Evolutionary conservation across 495 filamentous ascomycete species (phyloP), one percentile per base, ranked within the genome.

Genomic region (Bacidia rubella): DNA sequence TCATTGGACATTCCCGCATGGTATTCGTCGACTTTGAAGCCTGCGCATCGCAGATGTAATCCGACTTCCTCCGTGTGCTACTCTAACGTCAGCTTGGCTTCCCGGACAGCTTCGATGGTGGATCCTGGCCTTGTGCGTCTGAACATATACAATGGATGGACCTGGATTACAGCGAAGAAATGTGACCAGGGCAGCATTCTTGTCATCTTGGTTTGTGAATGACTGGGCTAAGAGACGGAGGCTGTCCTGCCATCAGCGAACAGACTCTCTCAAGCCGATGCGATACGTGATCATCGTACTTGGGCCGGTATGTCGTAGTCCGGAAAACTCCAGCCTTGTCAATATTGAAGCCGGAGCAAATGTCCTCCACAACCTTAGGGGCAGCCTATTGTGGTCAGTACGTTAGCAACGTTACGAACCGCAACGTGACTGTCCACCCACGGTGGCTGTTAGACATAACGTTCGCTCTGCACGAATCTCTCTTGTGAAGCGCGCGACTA

Each of bases 391-490:
- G 2, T 15, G 1, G 3, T 57, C 19, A 54, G 21, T 0, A 26
- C 2, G 1, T n/a, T 21, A 12, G 2, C 17, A 2, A 52, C 21
- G 15, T 19, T 10, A 44, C 10, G 12, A 11, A 4, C 10, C 1
- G 3, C 22, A 39, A 4, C 3, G 29, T 11, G 15, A 32, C 15
- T 35, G 29, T 35, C 20, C 10, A 55, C 61, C 5, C 21, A 66
- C 64, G 2, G 78, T 81, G 2, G 78, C 77, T 1, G 76, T 79
- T 22, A 78, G 61, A 56, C 76, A 79, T 35, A 80, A 56, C 23
- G 80, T 74, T 21, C 76, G 63, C 57, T 81, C 77, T 0, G 77
- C 78, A 21, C 70, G 54, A 45, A 77, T 67, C 57, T 81, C 79
- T 12, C 68, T 66, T 9, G 66, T 69, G 51, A 81, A 82, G 22